Base-by-base conservation (phyloP, 2,329 filamentous ascomycete species). In the Scedosporium dehoogii region DNA sequence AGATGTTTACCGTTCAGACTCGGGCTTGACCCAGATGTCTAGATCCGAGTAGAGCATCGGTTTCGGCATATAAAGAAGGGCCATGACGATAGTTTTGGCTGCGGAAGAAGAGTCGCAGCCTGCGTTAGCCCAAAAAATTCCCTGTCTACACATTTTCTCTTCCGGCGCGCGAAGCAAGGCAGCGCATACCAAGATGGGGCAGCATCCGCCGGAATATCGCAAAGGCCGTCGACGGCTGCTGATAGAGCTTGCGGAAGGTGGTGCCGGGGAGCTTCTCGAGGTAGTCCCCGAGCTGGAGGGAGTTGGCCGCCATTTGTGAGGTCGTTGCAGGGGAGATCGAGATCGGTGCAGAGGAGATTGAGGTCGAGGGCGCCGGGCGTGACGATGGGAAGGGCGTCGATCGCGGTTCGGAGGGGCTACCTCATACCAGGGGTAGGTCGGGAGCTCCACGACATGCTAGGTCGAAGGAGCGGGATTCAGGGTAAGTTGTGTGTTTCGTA, bases 131-230 rank as follows among this genome's bases (percentile, higher is more conserved):
- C n/a, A 55, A 23, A 55, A 25, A 18, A 25, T 10, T 48, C 44
- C 18, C 44, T 48, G 6, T 21, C 9, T 21, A 48, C 18, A 48
- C 16, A 7, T 48, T 21, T 21, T 7, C 16, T n/a, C 16, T 48
- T 21, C 6, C 44, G 44, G 44, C 44, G 44, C 44, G 16, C 16
- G 44, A n/a, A 46, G 27, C 6, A n/a, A 27, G 16, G 59, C 42
- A 29, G 25, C 18, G 69, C 78, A 70, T 80, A 92, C 90, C 91
- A 65, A 97, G 78, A 71, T 96, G 90, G 63, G 94, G 91, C 63
- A 99, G 84, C 92, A 99, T 97, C 77, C 94, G 92, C 68, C 94
- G 86, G 74, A 97, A 97, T 70, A 99, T 92, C 67, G 94, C 94
- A 67, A 99, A 86, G 44, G 92, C 90, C 1, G 94, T 96, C 51